These are phyloP conservation scores for Hordeum vulgare DNA, from an alignment of 176 grass and related monocot species.

Conservation along the genomic window DNA sequence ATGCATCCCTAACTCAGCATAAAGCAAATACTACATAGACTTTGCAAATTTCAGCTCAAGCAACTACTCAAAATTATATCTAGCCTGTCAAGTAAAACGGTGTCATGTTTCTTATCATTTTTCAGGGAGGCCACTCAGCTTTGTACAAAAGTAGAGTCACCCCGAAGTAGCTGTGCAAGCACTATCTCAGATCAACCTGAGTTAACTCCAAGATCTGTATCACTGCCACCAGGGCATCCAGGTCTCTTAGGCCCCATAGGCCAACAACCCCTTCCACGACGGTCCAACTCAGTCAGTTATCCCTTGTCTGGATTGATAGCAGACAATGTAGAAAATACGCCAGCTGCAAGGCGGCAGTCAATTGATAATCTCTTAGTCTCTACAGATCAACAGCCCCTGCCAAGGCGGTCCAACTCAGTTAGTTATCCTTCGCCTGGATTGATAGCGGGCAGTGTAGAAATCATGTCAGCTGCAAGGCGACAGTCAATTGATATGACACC, in stretches of 20 bases:
- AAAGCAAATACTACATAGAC: background rate
- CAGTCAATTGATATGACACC: background rate
- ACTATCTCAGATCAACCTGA: slow-evolving; percentile 23
- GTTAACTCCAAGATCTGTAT: slow-evolving; percentile 24
- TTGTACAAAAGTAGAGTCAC: slow-evolving; percentile 13
- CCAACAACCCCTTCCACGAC: background rate
- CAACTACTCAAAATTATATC: background rate
- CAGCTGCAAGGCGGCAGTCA: background rate
- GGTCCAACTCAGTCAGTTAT: slow-evolving; percentile 36
- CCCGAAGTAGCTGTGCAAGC: slow-evolving; percentile 29
- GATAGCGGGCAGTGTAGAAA: background rate
- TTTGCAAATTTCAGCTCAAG: background rate
- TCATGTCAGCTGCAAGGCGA: background rate
- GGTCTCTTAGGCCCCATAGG: slow-evolving; percentile 3
- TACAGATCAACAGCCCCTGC: slow-evolving; percentile 7
- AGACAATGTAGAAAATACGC: slow-evolving; percentile 10
- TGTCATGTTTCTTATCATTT: background rate
- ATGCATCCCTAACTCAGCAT: background rate
- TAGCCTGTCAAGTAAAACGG: background rate
- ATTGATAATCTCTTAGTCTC: background rate
- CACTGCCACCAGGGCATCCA: slow-evolving; percentile 29
- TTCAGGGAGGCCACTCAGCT: slow-evolving; percentile 41
- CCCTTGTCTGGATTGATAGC: background rate
- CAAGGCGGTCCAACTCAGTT: slow-evolving; percentile 18
- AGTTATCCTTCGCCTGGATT: slow-evolving; percentile 3